phyloP scores from a whole-genome alignment of 441 rosid genomes.

The Croton laevigatus region DNA sequence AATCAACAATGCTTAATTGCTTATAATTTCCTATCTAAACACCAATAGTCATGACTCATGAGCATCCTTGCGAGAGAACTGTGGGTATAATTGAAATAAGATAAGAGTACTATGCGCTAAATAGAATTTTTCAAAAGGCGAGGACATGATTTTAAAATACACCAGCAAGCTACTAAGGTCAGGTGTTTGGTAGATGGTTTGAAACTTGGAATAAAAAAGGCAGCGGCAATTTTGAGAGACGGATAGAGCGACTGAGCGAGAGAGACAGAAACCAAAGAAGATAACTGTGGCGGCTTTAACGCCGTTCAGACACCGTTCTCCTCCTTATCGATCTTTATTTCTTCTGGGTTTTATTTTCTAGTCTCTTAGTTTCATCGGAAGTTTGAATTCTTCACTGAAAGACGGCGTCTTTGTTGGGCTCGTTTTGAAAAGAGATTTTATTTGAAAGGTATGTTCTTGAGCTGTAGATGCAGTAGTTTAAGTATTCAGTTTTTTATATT shows the following conservation, averaged over 20 bases:
- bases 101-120: not conserved
- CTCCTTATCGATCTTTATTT: not conserved
- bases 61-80: not conserved
- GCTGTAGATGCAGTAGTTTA: not conserved
- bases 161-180: not conserved
- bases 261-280: not conserved
- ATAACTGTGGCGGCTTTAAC: not conserved
- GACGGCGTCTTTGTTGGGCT: conserved; percentile 17
- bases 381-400: not conserved
- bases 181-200: conserved; percentile 22
- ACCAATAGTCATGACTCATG: no score
- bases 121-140: not conserved
- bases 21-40: not conserved
- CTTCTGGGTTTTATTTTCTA: not conserved
- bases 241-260: conserved; percentile 11
- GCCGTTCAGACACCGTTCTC: conserved; percentile 7
- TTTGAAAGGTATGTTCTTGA: conserved; percentile 6
- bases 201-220: conserved; percentile 26
- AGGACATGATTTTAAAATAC: conserved; percentile 1
- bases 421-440: not conserved
- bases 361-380: not conserved
- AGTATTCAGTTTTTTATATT: not conserved
- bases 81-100: not conserved
- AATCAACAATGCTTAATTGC: not conserved
- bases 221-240: conserved; percentile 39